Conservation (phyloP, 2,329 filamentous ascomycete species). For the Xylaria sp. region DNA sequence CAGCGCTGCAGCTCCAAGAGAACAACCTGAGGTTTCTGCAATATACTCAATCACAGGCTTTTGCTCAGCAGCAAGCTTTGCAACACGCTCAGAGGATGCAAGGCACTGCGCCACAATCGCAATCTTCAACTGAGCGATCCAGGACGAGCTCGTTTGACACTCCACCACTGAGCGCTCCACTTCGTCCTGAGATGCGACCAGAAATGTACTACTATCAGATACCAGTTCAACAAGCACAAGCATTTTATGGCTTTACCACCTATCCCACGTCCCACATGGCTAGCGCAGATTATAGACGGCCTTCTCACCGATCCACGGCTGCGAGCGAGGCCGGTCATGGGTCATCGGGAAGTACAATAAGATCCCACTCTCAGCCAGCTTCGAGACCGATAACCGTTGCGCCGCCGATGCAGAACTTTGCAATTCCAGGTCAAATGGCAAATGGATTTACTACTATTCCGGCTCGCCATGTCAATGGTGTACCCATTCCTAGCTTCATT, state of each 20-base stretch:
- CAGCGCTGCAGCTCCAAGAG: conserved; percentile 60
- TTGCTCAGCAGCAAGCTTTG: conserved; percentile 57
- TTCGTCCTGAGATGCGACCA: conserved; percentile 65
- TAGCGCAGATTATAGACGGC: conserved; percentile 65
- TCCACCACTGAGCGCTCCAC: conserved; percentile 67
- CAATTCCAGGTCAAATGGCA: conserved; percentile 50
- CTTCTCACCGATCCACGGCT: conserved; percentile 64
- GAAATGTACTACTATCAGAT: conserved; percentile 66
- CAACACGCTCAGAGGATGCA: conserved; percentile 59
- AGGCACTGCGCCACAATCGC: conserved; percentile 49
- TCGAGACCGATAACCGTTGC: conserved; percentile 56
- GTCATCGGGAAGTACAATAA: conserved; percentile 65
- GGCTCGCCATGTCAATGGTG: conserved; percentile 59
- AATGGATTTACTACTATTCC: conserved; percentile 53
- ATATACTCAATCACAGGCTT: conserved; percentile 59
- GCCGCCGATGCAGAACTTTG: conserved; percentile 49
- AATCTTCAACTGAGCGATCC: conserved; percentile 61
- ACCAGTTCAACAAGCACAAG: conserved; percentile 52
- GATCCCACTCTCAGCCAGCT: conserved; percentile 75
- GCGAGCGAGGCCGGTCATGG: conserved; percentile 61
- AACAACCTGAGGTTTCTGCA: conserved; percentile 59
- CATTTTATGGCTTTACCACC: conserved; percentile 63
- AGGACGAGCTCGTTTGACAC: conserved; percentile 73
- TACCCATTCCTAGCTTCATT: conserved; percentile 66
- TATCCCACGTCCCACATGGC: conserved; percentile 65